Base-by-base conservation (phyloP, 208 protist genomes). In the Acanthamoeba castellanii region DNA sequence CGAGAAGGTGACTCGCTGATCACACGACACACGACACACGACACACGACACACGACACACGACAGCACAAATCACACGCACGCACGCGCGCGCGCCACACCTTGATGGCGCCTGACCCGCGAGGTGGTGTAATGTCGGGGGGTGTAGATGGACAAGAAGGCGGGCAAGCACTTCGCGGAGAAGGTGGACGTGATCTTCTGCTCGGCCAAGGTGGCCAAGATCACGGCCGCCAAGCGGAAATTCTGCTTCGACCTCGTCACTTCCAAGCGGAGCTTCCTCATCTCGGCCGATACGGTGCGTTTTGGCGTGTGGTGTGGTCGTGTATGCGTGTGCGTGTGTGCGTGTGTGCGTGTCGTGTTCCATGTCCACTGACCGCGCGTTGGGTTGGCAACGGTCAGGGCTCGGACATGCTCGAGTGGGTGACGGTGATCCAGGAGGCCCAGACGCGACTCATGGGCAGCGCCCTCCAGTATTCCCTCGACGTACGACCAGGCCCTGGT, bases 231-330 rank as follows among this genome's bases (percentile, higher is more conserved):
- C 55, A 94, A 94, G 90, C 61, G 50, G 1, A 94, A 94, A 34
- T 94, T 52, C 68, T 84, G 90, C 37, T 94, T 94, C 68, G 90
- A 94, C n/a, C 72, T 94, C 3, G 90, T 94, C 11, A 94, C 90
- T 1, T 13, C 90, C 70, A 47, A 42, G 42, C 50, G 61, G 34
- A 94, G 50, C 61, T 94, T 32, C 68, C 70, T 84, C 32, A 25
- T 94, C n/a, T 50, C 90, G 27, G 82, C 90, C 3, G 90, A 94
- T 1, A 72, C 90, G 16, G 45, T 59, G 72, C 32, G 6, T 55
- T 5, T 84, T 55, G 9, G 5, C 25, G 30, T 70, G n/a, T 70
- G 7, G 64, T 25, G 27, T 70, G 47, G 47, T 52, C 47, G 47
- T 11, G 4, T 4, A 52, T 14, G 47, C 4, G n/a, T n/a, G n/a